A percentile compares a stretch with the other conserved stretches of the same genome.
Conservation (phyloP, 1,284 basidiomycete genomes). For the Austropuccinia psidii region DNA sequence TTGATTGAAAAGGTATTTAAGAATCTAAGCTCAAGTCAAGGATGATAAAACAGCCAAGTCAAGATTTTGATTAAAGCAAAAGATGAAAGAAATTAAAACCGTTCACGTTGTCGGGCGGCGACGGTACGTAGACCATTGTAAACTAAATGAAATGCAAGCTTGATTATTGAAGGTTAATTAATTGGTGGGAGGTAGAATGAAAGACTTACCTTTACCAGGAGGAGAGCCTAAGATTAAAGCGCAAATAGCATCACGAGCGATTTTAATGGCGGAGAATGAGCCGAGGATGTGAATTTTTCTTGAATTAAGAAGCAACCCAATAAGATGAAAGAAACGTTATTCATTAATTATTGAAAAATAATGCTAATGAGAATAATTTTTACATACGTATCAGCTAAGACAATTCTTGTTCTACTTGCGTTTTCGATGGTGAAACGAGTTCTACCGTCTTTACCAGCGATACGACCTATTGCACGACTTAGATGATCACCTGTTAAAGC, state of each 20-base stretch:
- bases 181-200: neutral
- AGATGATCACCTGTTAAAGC: conserved; percentile 28
- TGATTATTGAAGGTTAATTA: neutral
- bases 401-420: conserved; percentile 34
- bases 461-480: conserved; percentile 36
- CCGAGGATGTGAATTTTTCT: conserved; percentile 33
- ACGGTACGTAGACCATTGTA: conserved; percentile 31
- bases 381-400: conserved; percentile 27
- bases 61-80: no score
- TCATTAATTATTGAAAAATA: neutral
- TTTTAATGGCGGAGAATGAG: conserved; percentile 23
- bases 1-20: no score
- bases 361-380: neutral
- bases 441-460: conserved; percentile 30
- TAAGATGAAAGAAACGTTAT: neutral
- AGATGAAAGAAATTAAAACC: conserved; percentile 7
- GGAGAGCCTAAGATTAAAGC: conserved; percentile 31
- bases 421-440: conserved; percentile 36
- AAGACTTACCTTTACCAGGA: conserved; percentile 30
- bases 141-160: neutral
- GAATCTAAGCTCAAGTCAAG: no score
- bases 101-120: conserved; percentile 33
- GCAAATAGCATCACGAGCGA: conserved; percentile 28
- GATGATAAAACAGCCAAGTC: no score
- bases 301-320: neutral